Base-by-base conservation (phyloP, 2,329 filamentous ascomycete genomes). In the Alternaria angustiovoidea region DNA sequence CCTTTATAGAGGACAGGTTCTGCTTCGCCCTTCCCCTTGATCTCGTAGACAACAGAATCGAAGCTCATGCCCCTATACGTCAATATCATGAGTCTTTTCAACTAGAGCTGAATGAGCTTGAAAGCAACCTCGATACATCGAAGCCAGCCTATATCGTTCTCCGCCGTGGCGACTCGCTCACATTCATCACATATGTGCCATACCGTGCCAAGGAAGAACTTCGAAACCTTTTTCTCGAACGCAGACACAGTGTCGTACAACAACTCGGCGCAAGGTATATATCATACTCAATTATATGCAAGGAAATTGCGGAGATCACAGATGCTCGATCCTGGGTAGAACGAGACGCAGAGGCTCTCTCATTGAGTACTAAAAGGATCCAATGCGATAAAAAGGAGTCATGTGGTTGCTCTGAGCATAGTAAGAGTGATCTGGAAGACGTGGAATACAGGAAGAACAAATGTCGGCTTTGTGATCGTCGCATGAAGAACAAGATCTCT, bases 401-500 rank as follows among this genome's bases (percentile, higher is more conserved):
- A 0, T 5, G 43, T 41, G 16, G 14, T 8, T n/a, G 22, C 8
- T 3, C 38, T 8, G 24, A 42, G 28, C 46, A 49, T 49, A 24
- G 18, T 9, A 18, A 3, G 22, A 24, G 42, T 18, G 6, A 43
- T 3, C 22, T 44, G 22, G 47, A 59, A 7, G 43, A 22, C 9
- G 11, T 26, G 39, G 36, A 69, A 9, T 65, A 75, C 62, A 65
- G 61, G 51, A 65, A 62, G 47, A 74, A 68, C 44, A 67, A 71
- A 58, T 75, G 74, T 43, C 66, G 70, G 7, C 64, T 75, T 22
- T 75, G 74, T 53, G 72, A 75, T 46, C 69, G 71, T 12, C 70
- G 73, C 4, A 75, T 76, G 73, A 73, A 73, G 62, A 73, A 75
- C 49, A 64, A 59, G 6, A 72, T 75, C 34, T 55, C 60, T 11